Percentiles rank a stretch among this genome's conserved stretches.
Conservation (phyloP, 306 rosid species). For the Prunus mira region DNA sequence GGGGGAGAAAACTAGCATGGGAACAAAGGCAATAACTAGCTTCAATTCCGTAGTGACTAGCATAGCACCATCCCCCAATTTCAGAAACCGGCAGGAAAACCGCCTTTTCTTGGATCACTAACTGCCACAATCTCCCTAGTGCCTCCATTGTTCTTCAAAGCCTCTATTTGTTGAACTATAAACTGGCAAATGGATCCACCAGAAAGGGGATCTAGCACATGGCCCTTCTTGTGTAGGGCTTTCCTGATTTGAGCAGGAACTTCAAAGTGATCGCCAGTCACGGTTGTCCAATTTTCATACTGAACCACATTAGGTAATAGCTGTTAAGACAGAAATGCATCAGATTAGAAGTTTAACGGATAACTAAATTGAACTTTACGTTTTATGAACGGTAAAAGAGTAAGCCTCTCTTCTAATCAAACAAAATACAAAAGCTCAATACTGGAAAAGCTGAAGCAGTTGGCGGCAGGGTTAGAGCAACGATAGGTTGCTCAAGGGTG, state of each 20-base stretch:
- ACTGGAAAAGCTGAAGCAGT: neutral
- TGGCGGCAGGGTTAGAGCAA: neutral
- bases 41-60: neutral
- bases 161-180: conserved; percentile 32
- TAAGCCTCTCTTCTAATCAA: neutral
- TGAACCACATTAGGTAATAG: conserved; percentile 61
- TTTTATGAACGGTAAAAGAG: neutral
- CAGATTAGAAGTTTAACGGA: neutral
- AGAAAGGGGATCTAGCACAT: conserved; percentile 54
- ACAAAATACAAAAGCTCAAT: neutral
- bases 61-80: neutral
- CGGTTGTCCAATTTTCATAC: conserved; percentile 85
- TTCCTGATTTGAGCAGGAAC: conserved; percentile 47
- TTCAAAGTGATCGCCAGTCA: conserved; percentile 62
- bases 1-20: neutral
- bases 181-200: conserved; percentile 72
- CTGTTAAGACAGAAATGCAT: conserved; percentile 36
- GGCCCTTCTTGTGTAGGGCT: conserved; percentile 64
- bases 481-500: neutral
- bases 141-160: conserved; percentile 17
- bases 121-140: conserved; percentile 60
- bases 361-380: neutral
- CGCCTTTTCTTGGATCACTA: conserved; percentile 96
- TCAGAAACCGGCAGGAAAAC: conserved; percentile 73
- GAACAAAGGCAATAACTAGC: neutral